Evolutionary conservation across 352 stramenopile genomes (phyloP), one percentile per base, ranked within the genome.

Genomic region (Pythium oligandrum): DNA sequence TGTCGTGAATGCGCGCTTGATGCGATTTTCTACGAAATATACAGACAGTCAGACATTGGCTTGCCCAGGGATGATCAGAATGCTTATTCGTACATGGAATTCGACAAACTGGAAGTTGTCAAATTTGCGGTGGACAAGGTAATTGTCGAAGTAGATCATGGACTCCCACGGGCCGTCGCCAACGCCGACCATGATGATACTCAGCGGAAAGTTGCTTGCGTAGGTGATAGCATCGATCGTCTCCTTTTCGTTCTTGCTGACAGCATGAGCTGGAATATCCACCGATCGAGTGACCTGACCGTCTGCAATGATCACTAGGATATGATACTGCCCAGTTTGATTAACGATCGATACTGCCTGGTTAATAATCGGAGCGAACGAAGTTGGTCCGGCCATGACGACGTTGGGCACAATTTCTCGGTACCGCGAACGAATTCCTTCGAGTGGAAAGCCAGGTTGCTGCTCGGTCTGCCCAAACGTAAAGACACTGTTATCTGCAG

Each of bases 21-120:
- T 2, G 65, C 73, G 40, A 86, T 80, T 66, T 86, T 88, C 70
- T 83, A 46, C 42, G 39, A 11, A 11, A 52, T 30, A 48, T 4
- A 44, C 34, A 50, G 30, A 9, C n/a, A 51, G 47, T 26, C 17
- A 26, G 17, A 26, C 17, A 26, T 26, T 26, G 17, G 17, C 17
- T 26, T 26, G 17, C 17, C 17, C 17, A 3, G 48, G 17, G 9
- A 50, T 31, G n/a, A 48, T 47, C 2, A 48, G 30, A 52, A 47
- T 8, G n/a, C 6, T 4, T 3, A 4, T 6, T 63, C 71, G 53
- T 58, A 78, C 67, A 57, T 88, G 64, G 43, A 89, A 96, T 37
- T 94, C 76, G 44, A 96, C 78, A 52, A 93, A 94, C 57, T 93
- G 80, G 51, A 96, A 93, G 53, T 93, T 93, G 68, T 95, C 86